phyloP scores from a whole-genome alignment of 768 basidiomycete genomes.

The Hysterangium stoloniferum region DNA sequence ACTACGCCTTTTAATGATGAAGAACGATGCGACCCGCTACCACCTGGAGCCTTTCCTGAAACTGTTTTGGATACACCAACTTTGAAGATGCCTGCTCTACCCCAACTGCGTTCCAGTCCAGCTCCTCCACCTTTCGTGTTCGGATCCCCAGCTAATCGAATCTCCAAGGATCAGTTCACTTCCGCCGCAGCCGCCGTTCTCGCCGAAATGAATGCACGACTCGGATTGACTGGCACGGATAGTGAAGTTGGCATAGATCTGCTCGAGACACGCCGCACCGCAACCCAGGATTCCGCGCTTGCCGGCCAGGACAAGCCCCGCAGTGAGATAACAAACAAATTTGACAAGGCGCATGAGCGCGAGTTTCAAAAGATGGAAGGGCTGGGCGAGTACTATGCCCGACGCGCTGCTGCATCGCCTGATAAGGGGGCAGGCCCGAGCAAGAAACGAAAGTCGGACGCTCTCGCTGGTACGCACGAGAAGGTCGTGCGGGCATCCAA shows the following conservation, averaged over 20 bases:
- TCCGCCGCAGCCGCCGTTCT: conserved; percentile 61
- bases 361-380: conserved; percentile 75
- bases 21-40: conserved; percentile 31
- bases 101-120: conserved; percentile 18
- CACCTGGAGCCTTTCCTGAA: conserved; percentile 13
- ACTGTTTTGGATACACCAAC: conserved; percentile 16
- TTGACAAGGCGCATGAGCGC: conserved; percentile 55
- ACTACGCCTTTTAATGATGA: conserved; percentile 28
- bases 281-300: neutral
- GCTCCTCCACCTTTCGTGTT: conserved; percentile 52
- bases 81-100: conserved; percentile 17
- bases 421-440: conserved; percentile 10
- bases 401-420: conserved; percentile 27
- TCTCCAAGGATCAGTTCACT: conserved; percentile 60
- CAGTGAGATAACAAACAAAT: conserved; percentile 21
- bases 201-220: conserved; percentile 74
- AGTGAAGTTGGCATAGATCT: conserved; percentile 39
- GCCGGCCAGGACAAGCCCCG: neutral
- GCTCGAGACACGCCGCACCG: conserved; percentile 26
- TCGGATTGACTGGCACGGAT: conserved; percentile 46
- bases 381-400: conserved; percentile 49
- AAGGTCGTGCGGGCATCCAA: neutral
- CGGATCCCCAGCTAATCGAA: conserved; percentile 61
- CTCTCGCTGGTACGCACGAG: conserved; percentile 6
- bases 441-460: conserved; percentile 14